phyloP scores from a whole-genome alignment of 1,284 basidiomycete genomes.

The Takashimella koratensis region DNA sequence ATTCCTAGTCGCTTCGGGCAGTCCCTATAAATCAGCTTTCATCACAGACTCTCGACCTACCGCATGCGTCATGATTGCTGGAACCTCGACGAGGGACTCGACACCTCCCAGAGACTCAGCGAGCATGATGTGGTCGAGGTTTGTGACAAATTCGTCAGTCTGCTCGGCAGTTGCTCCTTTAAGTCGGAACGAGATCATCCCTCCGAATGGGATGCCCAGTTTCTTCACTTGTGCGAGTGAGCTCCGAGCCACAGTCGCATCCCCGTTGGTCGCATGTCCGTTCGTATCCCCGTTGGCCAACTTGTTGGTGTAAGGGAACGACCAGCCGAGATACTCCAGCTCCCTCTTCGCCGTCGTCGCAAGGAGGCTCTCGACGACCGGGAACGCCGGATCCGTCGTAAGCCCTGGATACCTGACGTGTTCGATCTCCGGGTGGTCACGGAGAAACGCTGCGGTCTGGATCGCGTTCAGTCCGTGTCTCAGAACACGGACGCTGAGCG shows the following conservation, averaged over 20 bases:
- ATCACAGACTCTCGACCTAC: constrained; percentile 14
- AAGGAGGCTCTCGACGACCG: constrained; percentile 60
- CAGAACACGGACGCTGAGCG: constrained; percentile 79
- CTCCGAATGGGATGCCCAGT: constrained; percentile 69
- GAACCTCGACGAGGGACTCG: constrained; percentile 82
- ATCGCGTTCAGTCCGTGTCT: constrained; percentile 83
- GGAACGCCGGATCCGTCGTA: constrained; percentile 57
- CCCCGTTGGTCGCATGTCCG: constrained; percentile 20
- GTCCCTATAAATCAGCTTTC: constrained; percentile 43
- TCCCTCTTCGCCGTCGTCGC: constrained; percentile 67
- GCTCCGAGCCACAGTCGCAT: constrained; percentile 16
- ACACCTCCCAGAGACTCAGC: constrained; percentile 90
- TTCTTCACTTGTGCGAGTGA: constrained; percentile 20
- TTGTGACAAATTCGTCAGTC: constrained; percentile 60
- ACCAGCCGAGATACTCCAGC: constrained; percentile 53
- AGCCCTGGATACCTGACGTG: constrained; percentile 86
- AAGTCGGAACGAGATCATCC: constrained; percentile 57
- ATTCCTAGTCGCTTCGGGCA: constrained; percentile 60
- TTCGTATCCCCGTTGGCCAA: constrained; percentile 34
- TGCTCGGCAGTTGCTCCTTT: constrained; percentile 51
- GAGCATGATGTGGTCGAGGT: constrained; percentile 69
- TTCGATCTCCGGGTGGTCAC: constrained; percentile 58
- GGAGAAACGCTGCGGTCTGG: constrained; percentile 65
- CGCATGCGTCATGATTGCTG: constrained; percentile 68
- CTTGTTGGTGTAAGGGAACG: constrained; percentile 33